Evolutionary conservation across 2,329 filamentous ascomycete species (phyloP), one percentile per base, ranked within the genome.

Genomic region (Chaetomium olivaceum): DNA sequence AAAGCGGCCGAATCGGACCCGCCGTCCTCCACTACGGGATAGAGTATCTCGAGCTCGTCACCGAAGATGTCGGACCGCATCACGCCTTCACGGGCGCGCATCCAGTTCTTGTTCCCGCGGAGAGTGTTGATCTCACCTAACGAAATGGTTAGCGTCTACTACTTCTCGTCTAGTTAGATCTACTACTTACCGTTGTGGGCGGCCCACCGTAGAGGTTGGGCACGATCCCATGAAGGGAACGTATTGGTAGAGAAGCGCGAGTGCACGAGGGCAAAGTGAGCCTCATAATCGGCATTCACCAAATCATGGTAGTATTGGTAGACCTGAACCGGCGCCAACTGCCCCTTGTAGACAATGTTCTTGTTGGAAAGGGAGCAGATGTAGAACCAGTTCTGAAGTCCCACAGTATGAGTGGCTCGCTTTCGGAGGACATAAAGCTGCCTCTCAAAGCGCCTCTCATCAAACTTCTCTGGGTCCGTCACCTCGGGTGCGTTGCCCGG

Each of bases 91-190:
- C 94, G 89, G 68, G 94, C 94, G 73, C 93, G 90, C 94, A 98
- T 98, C 94, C 94, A 98, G 81, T 98, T 98, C 85, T 98, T 98
- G 83, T 98, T 98, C 68, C 94, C 94, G 76, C 94, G 91, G 68
- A 98, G 83, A 1, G 94, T 98, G 80, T 98, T 98, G 77, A 98
- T 98, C 81, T 98, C 94, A 84, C 83, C 83, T 85, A 73, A 3
- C 21, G 19, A 36, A 27, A 71, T 63, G 62, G 60, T 73, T 71
- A 75, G 69, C 62, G 61, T 21, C 52, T 14, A 36, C 9, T 27
- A 51, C 25, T 19, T 51, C 27, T 14, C 61, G 62, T 5, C 11
- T 60, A 11, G 11, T 23, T 11, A 9, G 39, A n/a, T 66, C 67
- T 70, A 72, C 75, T 67, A 70, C 77, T 71, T 81, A 84, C 94